Evolutionary conservation across 2,329 filamentous ascomycete species (phyloP).

Genomic region (Colletotrichum coccodes): DNA sequence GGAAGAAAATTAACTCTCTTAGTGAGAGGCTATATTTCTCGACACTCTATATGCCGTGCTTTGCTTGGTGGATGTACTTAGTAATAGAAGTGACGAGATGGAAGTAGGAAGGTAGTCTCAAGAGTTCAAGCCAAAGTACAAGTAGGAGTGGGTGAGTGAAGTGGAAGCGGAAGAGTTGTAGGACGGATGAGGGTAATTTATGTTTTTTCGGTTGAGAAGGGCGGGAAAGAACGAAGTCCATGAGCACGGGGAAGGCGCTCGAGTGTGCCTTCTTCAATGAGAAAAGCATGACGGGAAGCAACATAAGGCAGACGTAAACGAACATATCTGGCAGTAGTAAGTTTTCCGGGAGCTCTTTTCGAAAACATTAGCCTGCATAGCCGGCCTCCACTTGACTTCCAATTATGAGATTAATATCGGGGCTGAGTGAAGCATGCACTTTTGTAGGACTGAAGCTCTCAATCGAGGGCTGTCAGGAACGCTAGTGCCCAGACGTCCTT

Average conservation of each 20-base stretch:
- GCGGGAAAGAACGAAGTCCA: neutral
- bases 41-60: neutral
- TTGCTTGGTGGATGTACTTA: neutral
- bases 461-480: neutral
- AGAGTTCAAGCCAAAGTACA: no score
- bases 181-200: no score
- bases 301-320: slow-evolving; percentile 8
- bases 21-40: neutral
- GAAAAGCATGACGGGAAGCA: neutral
- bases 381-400: no score
- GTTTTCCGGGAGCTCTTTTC: neutral
- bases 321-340: neutral
- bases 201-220: neutral
- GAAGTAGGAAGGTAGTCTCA: no score
- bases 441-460: neutral
- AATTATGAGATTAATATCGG: no score
- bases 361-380: neutral
- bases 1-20: neutral
- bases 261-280: neutral
- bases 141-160: no score
- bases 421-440: no score
- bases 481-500: neutral
- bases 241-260: neutral
- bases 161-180: no score
- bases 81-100: neutral